Conservation (phyloP, 495 filamentous ascomycete species). For the Thozetella sp. region DNA sequence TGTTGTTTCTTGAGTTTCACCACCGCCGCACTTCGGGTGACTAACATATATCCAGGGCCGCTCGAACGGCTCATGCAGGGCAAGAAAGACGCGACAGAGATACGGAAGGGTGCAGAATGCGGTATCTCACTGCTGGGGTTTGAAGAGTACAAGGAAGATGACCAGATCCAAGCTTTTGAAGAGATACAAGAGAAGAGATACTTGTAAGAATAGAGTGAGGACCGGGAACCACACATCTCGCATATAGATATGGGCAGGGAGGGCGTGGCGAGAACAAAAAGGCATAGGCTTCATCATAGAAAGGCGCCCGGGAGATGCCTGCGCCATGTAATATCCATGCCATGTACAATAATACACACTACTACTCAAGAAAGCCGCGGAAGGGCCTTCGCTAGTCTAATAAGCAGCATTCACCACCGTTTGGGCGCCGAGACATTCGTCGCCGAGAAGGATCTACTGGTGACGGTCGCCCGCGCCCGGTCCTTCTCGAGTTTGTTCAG, state of each 20-base stretch:
- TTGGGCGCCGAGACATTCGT: conserved; percentile 25
- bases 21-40: conserved; percentile 5
- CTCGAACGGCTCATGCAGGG: conserved; percentile 83
- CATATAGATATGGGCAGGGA: background rate
- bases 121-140: conserved; percentile 85
- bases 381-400: background rate
- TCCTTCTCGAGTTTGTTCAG: conserved; percentile 47
- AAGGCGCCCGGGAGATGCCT: background rate
- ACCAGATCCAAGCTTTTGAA: conserved; percentile 86
- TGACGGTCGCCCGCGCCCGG: conserved; percentile 26
- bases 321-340: conserved; percentile 6
- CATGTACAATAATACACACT: conserved; percentile 2
- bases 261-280: background rate
- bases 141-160: conserved; percentile 76
- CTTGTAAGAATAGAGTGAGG: conserved; percentile 48
- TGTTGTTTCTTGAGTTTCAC: conserved; percentile 14
- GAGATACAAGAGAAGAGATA: conserved; percentile 71
- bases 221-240: background rate
- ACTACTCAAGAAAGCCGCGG: background rate
- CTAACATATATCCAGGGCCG: conserved; percentile 53
- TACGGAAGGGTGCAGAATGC: conserved; percentile 90
- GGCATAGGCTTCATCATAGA: background rate
- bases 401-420: conserved; percentile 15
- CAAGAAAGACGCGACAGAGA: conserved; percentile 87
- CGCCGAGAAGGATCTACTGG: conserved; percentile 29